Percentiles rank a stretch among this genome's conserved stretches.
phyloP scores from a whole-genome alignment of 1,284 basidiomycete genomes.

The Amylostereum chailletii region DNA sequence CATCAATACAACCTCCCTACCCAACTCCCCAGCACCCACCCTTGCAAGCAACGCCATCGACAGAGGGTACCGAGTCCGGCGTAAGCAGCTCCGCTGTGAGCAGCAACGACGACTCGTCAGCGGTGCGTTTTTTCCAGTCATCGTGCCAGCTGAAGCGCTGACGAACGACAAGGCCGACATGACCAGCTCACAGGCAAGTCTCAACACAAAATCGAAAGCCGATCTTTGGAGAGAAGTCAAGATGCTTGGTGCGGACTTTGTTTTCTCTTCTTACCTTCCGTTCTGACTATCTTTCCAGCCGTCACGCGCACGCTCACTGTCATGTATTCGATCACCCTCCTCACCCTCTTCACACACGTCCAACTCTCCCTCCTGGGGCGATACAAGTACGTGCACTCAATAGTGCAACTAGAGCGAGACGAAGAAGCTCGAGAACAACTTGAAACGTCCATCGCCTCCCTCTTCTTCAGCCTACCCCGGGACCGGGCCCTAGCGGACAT shows the following conservation, averaged over 20 bases:
- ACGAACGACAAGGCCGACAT: slow-evolving; percentile 5
- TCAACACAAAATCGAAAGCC: slow-evolving; percentile 39
- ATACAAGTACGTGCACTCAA: slow-evolving; percentile 67
- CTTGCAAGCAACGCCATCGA: neutral
- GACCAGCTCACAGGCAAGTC: slow-evolving; percentile 7
- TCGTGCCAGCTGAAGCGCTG: neutral
- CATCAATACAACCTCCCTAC: slow-evolving; percentile 15
- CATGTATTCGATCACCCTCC: slow-evolving; percentile 73
- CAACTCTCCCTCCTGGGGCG: slow-evolving; percentile 84
- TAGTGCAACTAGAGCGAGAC: slow-evolving; percentile 55
- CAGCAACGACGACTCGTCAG: slow-evolving; percentile 9
- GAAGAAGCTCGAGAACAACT: slow-evolving; percentile 44
- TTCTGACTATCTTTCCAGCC: slow-evolving; percentile 34
- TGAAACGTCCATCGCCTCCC: slow-evolving; percentile 28
- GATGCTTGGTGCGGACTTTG: slow-evolving; percentile 50
- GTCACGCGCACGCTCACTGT: slow-evolving; percentile 82
- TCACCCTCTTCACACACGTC: slow-evolving; percentile 74
- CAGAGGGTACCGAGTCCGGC: neutral
- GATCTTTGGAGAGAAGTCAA: slow-evolving; percentile 83
- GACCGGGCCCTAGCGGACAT: slow-evolving; percentile 2
- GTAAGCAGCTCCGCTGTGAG: slow-evolving; percentile 13
- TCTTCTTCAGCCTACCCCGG: slow-evolving; percentile 15
- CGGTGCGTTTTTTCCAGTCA: neutral
- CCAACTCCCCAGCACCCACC: slow-evolving; percentile 2
- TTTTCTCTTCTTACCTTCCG: neutral